These are phyloP conservation scores for Sequoiadendron giganteum DNA, from an alignment of 75 land plant species.

Conservation along the genomic window DNA sequence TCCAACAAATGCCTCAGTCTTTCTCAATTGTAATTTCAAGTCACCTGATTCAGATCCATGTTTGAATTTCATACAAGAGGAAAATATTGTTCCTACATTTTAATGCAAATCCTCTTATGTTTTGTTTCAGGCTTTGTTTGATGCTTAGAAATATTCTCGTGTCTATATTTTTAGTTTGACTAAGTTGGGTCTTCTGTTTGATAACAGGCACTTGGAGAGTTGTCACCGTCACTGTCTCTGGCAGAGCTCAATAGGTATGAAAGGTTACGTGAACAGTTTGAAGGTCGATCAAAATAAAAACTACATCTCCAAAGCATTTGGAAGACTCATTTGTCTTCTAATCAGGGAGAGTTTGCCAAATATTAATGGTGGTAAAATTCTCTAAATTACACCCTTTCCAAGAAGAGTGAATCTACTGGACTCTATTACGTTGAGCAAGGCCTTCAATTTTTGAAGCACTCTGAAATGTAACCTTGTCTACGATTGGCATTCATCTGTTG, in stretches of 20 bases:
- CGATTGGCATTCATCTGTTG: not conserved
- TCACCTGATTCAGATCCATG: not conserved
- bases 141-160: not conserved
- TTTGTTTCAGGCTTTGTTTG: constrained; percentile 5
- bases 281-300: constrained; percentile 53
- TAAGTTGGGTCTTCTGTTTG: not conserved
- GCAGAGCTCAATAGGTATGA: constrained; percentile 82
- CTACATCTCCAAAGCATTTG: not conserved
- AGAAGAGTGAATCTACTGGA: not conserved
- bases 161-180: not conserved
- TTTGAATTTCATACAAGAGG: not conserved
- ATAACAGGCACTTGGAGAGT: constrained; percentile 66
- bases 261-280: constrained; percentile 63
- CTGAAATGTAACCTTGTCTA: not conserved
- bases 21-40: not conserved
- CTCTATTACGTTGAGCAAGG: not conserved
- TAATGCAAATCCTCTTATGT: not conserved
- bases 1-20: not conserved
- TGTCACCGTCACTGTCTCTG: constrained; percentile 85
- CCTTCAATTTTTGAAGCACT: not conserved
- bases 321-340: not conserved
- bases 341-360: not conserved
- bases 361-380: not conserved
- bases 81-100: not conserved
- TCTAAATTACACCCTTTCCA: not conserved